These are phyloP conservation scores for Botryotinia globosa DNA, from an alignment of 2,329 filamentous ascomycete species.

Conservation along the genomic window DNA sequence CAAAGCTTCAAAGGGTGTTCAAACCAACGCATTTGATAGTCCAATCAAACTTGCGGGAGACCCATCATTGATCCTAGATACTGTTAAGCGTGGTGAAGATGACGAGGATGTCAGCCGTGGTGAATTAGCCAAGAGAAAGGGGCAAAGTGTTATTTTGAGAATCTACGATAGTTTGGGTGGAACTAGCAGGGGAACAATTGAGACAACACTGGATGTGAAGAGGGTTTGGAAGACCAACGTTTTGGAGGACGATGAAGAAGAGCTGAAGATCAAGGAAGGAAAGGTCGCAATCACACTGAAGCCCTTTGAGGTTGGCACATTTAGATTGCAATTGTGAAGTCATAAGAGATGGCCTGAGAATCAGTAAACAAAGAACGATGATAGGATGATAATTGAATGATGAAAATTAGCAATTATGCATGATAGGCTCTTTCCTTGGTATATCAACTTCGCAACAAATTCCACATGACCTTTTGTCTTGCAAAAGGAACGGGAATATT, in stretches of 20 bases:
- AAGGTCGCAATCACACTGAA: slow-evolving; percentile 63
- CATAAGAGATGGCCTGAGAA: neutral
- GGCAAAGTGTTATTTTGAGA: slow-evolving; percentile 76
- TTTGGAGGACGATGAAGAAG: slow-evolving; percentile 80
- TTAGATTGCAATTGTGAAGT: slow-evolving; percentile 55
- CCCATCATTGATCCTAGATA: slow-evolving; percentile 74
- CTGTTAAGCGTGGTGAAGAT: slow-evolving; percentile 89
- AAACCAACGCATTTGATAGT: slow-evolving; percentile 43
- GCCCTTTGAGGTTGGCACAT: slow-evolving; percentile 85
- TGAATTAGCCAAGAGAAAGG: slow-evolving; percentile 62
- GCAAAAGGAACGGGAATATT: neutral
- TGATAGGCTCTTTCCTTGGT: neutral
- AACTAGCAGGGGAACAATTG: slow-evolving; percentile 67
- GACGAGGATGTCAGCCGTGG: slow-evolving; percentile 69
- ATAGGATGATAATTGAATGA: neutral
- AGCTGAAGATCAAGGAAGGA: slow-evolving; percentile 49
- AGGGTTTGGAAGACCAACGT: slow-evolving; percentile 80
- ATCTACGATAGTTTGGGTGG: slow-evolving; percentile 90
- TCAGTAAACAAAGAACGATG: neutral
- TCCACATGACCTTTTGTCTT: neutral
- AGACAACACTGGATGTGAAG: slow-evolving; percentile 66
- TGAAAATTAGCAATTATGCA: neutral
- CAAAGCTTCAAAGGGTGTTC: slow-evolving; percentile 44
- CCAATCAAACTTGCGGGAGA: slow-evolving; percentile 67
- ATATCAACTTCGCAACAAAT: neutral